Conservation (phyloP, 2,329 filamentous ascomycete genomes). For the Fusarium sacchari region DNA sequence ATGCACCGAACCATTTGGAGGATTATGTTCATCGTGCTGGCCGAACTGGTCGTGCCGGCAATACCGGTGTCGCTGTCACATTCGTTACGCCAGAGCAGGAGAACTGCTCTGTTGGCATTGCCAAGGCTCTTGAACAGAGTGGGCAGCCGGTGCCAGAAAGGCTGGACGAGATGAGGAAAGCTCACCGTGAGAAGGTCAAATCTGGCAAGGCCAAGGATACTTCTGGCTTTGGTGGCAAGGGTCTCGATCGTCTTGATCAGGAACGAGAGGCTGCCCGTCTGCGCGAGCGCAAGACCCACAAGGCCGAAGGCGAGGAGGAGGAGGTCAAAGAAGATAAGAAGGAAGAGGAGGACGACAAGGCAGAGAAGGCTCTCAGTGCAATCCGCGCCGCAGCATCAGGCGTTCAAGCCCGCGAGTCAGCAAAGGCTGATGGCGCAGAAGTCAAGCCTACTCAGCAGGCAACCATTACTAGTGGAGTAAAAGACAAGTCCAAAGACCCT, state of each 20-base stretch:
- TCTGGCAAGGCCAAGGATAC: conserved; percentile 89
- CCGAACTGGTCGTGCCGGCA: conserved; percentile 92
- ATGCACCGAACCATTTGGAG: conserved; percentile 92
- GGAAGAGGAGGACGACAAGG: conserved; percentile 70
- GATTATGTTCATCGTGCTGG: conserved; percentile 97
- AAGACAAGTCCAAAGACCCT: conserved; percentile 70
- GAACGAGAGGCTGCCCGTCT: conserved; percentile 88
- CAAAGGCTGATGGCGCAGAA: conserved; percentile 56
- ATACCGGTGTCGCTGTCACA: conserved; percentile 93
- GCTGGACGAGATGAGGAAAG: conserved; percentile 71
- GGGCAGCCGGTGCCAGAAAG: conserved; percentile 82
- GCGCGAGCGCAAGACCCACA: conserved; percentile 88
- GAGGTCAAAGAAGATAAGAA: conserved; percentile 85
- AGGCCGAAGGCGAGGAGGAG: conserved; percentile 85
- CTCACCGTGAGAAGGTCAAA: conserved; percentile 91
- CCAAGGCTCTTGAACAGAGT: conserved; percentile 92
- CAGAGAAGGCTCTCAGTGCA: conserved; percentile 72
- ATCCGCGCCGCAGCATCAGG: conserved; percentile 71
- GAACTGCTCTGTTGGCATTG: conserved; percentile 86
- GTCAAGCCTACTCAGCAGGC: conserved; percentile 52
- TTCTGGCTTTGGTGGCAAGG: conserved; percentile 94
- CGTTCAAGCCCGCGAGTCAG: conserved; percentile 63
- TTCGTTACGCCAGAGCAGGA: conserved; percentile 94
- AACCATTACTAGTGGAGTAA: conserved; percentile 66
- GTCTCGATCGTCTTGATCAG: conserved; percentile 89